Conservation (phyloP, 2,329 filamentous ascomycete genomes). For the Colletotrichum magnum region DNA sequence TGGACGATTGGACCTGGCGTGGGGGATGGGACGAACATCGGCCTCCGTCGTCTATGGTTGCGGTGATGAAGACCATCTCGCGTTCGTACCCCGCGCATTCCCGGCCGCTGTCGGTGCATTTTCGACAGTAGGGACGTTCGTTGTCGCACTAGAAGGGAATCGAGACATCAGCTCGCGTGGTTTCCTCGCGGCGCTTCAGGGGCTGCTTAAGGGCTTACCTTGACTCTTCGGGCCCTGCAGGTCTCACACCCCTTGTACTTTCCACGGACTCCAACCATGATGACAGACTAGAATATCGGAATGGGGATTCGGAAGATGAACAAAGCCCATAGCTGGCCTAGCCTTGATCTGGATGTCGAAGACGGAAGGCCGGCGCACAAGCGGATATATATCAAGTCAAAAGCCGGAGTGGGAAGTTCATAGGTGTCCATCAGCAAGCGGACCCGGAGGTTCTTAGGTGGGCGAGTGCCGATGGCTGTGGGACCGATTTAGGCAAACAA, state of each 20-base stretch:
- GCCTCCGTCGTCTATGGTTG: slow-evolving; percentile 67
- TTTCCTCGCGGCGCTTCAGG: slow-evolving; percentile 7
- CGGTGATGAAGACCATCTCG: slow-evolving; percentile 75
- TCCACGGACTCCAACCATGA: slow-evolving; percentile 73
- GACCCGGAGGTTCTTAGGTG: slow-evolving; percentile 34
- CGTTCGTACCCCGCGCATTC: slow-evolving; percentile 74
- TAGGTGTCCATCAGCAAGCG: slow-evolving; percentile 18
- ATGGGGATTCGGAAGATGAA: background rate
- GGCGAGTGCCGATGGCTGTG: slow-evolving; percentile 21
- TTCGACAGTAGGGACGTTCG: slow-evolving; percentile 71
- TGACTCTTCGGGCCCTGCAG: slow-evolving; percentile 71
- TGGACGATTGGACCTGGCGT: slow-evolving; percentile 59
- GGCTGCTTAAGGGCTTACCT: slow-evolving; percentile 56
- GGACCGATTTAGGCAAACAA: slow-evolving; percentile 27
- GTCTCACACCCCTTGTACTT: slow-evolving; percentile 77
- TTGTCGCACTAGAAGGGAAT: slow-evolving; percentile 68
- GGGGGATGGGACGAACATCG: slow-evolving; percentile 71
- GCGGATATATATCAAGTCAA: slow-evolving; percentile 30
- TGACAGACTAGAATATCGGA: slow-evolving; percentile 40
- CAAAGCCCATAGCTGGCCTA: slow-evolving; percentile 14
- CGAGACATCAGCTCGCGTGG: slow-evolving; percentile 18
- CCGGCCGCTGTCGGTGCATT: slow-evolving; percentile 70
- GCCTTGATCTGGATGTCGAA: slow-evolving; percentile 7
- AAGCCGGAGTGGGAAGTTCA: slow-evolving; percentile 13
- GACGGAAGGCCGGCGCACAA: slow-evolving; percentile 13